Evolutionary conservation across 108 stramenopile species (phyloP).

Genomic region (Fragilariopsis cylindrus): DNA sequence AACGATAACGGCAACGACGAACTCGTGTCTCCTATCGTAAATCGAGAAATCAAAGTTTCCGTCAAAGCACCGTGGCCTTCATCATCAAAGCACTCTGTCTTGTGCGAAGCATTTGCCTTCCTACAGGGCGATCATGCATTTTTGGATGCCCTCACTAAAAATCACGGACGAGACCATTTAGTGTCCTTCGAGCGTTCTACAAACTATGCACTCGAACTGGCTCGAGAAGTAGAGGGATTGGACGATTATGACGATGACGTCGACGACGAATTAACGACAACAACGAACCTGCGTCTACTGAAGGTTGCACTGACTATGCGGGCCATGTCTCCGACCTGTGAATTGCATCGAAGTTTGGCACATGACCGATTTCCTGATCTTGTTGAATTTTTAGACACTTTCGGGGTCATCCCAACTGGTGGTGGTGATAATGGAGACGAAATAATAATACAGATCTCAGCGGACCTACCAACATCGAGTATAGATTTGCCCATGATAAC

Average conservation of each 20-base stretch:
- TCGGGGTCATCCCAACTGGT: conserved; percentile 26
- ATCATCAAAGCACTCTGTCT: conserved; percentile 53
- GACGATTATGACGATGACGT: conserved; percentile 13
- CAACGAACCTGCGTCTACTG: conserved; percentile 27
- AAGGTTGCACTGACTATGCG: conserved; percentile 58
- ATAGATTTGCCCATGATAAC: neutral
- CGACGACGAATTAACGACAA: neutral
- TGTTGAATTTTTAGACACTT: conserved; percentile 23
- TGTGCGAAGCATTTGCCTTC: conserved; percentile 76
- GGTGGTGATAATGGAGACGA: neutral
- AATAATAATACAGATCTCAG: conserved; percentile 7
- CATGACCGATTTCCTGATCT: conserved; percentile 13
- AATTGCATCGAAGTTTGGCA: conserved; percentile 76
- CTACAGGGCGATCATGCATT: neutral
- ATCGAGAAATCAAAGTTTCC: conserved; percentile 72
- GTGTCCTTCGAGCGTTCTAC: conserved; percentile 24
- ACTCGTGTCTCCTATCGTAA: conserved; percentile 56
- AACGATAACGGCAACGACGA: neutral
- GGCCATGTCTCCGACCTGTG: conserved; percentile 74
- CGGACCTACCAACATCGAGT: conserved; percentile 14
- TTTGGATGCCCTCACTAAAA: conserved; percentile 26
- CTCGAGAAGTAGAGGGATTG: neutral
- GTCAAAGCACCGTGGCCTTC: conserved; percentile 75
- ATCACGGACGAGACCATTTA: conserved; percentile 11
- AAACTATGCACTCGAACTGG: conserved; percentile 32